Percentiles rank a stretch among this genome's conserved stretches.
Evolutionary conservation across 2,329 filamentous ascomycete species (phyloP).

Genomic region (Fusarium humuli): DNA sequence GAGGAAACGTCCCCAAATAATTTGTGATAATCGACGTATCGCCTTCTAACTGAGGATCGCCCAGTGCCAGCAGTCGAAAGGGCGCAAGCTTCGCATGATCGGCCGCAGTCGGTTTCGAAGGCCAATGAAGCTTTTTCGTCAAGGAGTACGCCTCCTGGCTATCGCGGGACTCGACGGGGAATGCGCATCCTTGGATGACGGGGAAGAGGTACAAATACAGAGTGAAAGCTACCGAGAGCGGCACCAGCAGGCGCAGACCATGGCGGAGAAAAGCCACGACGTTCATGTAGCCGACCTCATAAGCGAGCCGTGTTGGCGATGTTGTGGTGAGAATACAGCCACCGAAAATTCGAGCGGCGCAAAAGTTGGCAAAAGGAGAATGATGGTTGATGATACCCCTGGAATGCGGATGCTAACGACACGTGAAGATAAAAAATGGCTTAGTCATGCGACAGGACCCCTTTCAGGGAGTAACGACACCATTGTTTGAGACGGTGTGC

Average conservation of each 20-base stretch:
- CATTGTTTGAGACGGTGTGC: background rate
- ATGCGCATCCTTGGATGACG: conserved; percentile 81
- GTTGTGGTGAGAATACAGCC: conserved; percentile 3
- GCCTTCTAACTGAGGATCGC: conserved; percentile 93
- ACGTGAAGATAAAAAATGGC: conserved; percentile 33
- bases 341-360: conserved; percentile 24
- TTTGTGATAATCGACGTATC: conserved; percentile 81
- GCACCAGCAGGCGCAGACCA: conserved; percentile 64
- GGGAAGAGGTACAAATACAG: conserved; percentile 91
- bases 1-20: conserved; percentile 65
- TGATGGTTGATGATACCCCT: conserved; percentile 18
- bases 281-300: conserved; percentile 62
- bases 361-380: conserved; percentile 23
- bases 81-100: conserved; percentile 65
- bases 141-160: conserved; percentile 50
- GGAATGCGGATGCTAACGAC: conserved; percentile 21
- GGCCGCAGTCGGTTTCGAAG: conserved; percentile 43
- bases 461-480: conserved; percentile 20
- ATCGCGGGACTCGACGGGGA: conserved; percentile 68
- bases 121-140: conserved; percentile 58
- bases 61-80: conserved; percentile 87
- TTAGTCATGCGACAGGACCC: conserved; percentile 34
- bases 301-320: conserved; percentile 40
- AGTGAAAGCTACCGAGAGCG: conserved; percentile 76
- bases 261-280: conserved; percentile 66